phyloP scores from a whole-genome alignment of 1,284 basidiomycete species.

The Macrocystidia cucumis region DNA sequence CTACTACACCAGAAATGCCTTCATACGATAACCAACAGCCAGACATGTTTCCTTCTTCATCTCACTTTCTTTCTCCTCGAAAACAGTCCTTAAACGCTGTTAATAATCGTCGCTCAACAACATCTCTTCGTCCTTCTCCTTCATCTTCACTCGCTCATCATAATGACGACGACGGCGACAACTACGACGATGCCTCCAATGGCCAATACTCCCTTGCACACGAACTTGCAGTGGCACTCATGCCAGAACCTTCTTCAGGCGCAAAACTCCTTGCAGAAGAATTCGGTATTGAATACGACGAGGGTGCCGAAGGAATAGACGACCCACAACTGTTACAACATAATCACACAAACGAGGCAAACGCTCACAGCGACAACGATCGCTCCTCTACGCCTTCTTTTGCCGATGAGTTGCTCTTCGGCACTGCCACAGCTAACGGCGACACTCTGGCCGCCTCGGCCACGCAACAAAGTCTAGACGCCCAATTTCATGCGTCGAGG shows the following conservation, averaged over 20 bases:
- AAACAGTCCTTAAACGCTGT: constrained; percentile 34
- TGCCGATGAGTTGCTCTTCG: constrained; percentile 22
- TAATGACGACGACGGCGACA: constrained; percentile 14
- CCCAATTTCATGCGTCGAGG: too few species aligned
- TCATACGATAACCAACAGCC: constrained; percentile 20
- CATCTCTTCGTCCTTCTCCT: constrained; percentile 32
- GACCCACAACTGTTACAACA: too few species aligned
- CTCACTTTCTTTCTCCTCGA: constrained; percentile 25
- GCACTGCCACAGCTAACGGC: constrained; percentile 2
- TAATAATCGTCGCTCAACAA: constrained; percentile 33
- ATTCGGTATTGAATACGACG: constrained; percentile 81
- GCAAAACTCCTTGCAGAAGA: constrained; percentile 75
- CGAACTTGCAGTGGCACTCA: constrained; percentile 73
- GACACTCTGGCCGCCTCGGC: too few species aligned
- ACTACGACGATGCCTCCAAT: constrained; percentile 32
- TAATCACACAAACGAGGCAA: too few species aligned
- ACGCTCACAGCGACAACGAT: constrained; percentile 18
- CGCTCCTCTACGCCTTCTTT: constrained; percentile 24
- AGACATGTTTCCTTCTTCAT: constrained; percentile 18
- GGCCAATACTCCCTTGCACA: constrained; percentile 70
- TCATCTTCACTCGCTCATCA: constrained; percentile 12
- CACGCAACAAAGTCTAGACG: too few species aligned
- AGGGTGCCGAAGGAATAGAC: constrained; percentile 76
- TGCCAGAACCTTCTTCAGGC: constrained; percentile 71
- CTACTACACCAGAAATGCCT: constrained; percentile 25